Evolutionary conservation across 2,329 filamentous ascomycete species (phyloP).

Genomic region (Clarireedia sp.): DNA sequence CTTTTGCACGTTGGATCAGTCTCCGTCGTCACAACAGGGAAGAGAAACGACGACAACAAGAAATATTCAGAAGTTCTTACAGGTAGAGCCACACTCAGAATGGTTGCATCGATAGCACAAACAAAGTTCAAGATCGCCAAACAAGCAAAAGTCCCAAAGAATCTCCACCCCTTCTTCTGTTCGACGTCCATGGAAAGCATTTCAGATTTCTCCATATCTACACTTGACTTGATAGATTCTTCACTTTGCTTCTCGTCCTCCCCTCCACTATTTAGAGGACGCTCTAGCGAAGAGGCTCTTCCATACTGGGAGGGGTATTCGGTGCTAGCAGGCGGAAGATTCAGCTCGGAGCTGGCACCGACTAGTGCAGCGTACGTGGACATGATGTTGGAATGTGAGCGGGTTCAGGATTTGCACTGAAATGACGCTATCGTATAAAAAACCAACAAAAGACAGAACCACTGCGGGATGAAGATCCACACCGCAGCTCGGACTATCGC

Average conservation of each 20-base stretch:
- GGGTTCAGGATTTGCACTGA: no score
- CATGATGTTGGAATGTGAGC: neutral
- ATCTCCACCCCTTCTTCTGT: slow-evolving; percentile 13
- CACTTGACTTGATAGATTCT: neutral
- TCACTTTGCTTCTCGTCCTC: neutral
- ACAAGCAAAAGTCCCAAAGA: slow-evolving; percentile 20
- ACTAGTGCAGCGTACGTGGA: neutral
- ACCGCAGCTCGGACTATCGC: neutral
- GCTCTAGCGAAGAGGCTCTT: neutral
- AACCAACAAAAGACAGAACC: no score
- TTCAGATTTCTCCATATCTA: neutral
- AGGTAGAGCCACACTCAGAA: slow-evolving; percentile 33
- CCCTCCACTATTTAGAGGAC: neutral
- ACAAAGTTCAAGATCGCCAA: slow-evolving; percentile 36
- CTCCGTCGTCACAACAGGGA: neutral
- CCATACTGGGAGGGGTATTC: neutral
- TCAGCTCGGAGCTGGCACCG: neutral
- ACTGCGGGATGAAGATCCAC: neutral
- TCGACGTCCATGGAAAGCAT: neutral
- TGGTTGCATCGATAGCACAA: slow-evolving; percentile 58
- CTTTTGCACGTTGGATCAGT: slow-evolving; percentile 3
- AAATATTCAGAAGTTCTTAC: slow-evolving; percentile 11
- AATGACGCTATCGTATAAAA: neutral
- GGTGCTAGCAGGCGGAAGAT: neutral
- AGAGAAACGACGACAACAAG: neutral